Evolutionary conservation across 2,329 filamentous ascomycete species (phyloP).

Genomic region (Cercospora sojina): DNA sequence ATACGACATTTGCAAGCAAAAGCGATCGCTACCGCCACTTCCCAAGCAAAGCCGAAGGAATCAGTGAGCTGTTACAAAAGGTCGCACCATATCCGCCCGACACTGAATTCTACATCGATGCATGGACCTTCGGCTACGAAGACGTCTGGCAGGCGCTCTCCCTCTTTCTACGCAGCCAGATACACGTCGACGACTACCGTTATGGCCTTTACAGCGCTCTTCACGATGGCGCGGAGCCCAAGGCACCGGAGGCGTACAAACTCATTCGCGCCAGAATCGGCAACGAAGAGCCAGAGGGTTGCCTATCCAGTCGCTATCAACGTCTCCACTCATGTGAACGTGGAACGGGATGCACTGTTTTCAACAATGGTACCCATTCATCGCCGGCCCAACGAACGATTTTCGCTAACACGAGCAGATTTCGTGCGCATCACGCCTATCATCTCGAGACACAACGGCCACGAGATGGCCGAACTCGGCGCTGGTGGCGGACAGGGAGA

Average conservation of each 20-base stretch:
- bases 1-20: conserved; percentile 72
- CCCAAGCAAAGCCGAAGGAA: conserved; percentile 68
- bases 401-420: conserved; percentile 38
- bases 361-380: conserved; percentile 40
- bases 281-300: conserved; percentile 68
- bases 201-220: conserved; percentile 67
- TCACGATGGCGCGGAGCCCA: conserved; percentile 43
- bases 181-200: conserved; percentile 84
- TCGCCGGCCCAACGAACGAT: neutral
- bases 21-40: conserved; percentile 53
- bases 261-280: conserved; percentile 73
- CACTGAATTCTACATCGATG: conserved; percentile 78
- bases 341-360: conserved; percentile 59
- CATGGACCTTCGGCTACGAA: conserved; percentile 93
- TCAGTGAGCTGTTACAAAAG: conserved; percentile 70
- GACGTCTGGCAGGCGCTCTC: conserved; percentile 85
- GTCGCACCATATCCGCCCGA: conserved; percentile 66
- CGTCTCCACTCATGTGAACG: conserved; percentile 85
- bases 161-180: conserved; percentile 64
- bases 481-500: conserved; percentile 78
- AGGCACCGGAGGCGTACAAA: conserved; percentile 60
- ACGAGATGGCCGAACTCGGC: conserved; percentile 69
- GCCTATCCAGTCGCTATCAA: conserved; percentile 61
- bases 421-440: conserved; percentile 78
- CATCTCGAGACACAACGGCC: conserved; percentile 57